Evolutionary conservation across 2,329 filamentous ascomycete genomes (phyloP).

Genomic region (Leptodontidium sp.): DNA sequence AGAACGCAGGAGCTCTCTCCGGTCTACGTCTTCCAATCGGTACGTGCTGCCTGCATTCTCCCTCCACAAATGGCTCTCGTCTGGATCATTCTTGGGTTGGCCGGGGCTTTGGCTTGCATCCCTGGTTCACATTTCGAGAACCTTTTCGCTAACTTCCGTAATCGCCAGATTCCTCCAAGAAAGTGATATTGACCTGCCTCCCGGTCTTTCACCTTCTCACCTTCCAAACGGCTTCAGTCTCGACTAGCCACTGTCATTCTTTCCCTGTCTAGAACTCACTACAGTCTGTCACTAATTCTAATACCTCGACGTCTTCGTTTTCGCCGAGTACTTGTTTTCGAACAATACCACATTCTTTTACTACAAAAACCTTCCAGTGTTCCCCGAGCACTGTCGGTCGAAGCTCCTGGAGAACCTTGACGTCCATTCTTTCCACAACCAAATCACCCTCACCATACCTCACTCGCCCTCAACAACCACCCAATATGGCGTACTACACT

Average conservation of each 20-base stretch:
- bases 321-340: conserved; percentile 38
- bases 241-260: conserved; percentile 45
- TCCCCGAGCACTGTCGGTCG: conserved; percentile 44
- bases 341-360: conserved; percentile 45
- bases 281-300: conserved; percentile 47
- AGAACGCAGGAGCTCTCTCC: conserved; percentile 24
- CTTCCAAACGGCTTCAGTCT: conserved; percentile 38
- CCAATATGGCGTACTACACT: conserved; percentile 44
- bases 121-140: conserved; percentile 14
- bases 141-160: conserved; percentile 29
- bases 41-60: conserved; percentile 38
- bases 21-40: conserved; percentile 31
- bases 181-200: conserved; percentile 39
- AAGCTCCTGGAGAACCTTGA: conserved; percentile 50
- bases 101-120: conserved; percentile 16
- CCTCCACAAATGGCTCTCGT: conserved; percentile 16
- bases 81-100: conserved; percentile 13
- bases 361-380: conserved; percentile 36
- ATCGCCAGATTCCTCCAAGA: conserved; percentile 34
- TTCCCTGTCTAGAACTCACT: conserved; percentile 41
- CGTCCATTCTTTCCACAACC: conserved; percentile 44
- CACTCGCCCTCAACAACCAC: conserved; percentile 27
- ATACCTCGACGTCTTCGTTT: conserved; percentile 35
- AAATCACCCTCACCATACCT: conserved; percentile 23
- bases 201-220: conserved; percentile 33